Conservation (phyloP, 768 basidiomycete species). For the Dictyophora rubrovolvata region DNA sequence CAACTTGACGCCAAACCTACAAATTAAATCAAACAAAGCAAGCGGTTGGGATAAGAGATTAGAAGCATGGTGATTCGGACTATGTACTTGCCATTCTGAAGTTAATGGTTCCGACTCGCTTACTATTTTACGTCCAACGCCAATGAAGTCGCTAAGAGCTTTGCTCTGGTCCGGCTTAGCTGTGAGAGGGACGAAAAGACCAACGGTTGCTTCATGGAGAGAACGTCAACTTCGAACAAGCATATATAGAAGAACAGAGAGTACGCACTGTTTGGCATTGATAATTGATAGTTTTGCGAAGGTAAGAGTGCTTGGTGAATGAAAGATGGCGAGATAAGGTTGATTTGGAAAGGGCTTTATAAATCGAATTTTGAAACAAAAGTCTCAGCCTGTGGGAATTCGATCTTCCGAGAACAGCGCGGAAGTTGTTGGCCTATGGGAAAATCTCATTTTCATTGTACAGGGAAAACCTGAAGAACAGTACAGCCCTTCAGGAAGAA, state of each 20-base stretch:
- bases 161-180: slow-evolving; percentile 18
- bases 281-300: background rate
- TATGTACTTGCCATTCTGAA: slow-evolving; percentile 24
- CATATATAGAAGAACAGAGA: background rate
- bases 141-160: slow-evolving; percentile 22
- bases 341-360: background rate
- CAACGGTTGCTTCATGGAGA: slow-evolving; percentile 13
- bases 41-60: background rate
- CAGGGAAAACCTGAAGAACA: background rate
- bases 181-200: slow-evolving; percentile 22
- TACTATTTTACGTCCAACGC: slow-evolving; percentile 21
- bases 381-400: background rate
- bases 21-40: background rate
- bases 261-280: background rate
- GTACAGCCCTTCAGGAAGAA: background rate
- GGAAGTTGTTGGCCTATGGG: background rate
- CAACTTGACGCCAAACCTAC: slow-evolving; percentile 22
- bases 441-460: background rate
- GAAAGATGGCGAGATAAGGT: background rate
- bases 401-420: background rate
- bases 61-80: background rate
- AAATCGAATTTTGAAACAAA: background rate
- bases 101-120: slow-evolving; percentile 24
- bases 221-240: background rate
- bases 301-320: background rate